Conservation (phyloP, 164 flowering plant species). For the Macadamia tetraphylla region DNA sequence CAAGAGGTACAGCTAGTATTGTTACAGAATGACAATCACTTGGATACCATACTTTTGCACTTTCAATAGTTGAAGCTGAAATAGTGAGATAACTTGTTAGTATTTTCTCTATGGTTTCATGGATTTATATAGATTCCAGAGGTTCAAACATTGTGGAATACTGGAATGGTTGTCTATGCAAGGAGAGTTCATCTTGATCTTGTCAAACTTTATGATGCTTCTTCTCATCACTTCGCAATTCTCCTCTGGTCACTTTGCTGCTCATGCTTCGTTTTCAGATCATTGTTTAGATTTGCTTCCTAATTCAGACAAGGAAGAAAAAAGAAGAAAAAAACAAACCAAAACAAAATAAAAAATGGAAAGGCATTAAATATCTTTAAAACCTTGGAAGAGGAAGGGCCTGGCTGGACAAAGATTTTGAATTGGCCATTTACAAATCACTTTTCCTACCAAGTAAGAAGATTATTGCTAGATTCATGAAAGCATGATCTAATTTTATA, state of each 20-base stretch:
- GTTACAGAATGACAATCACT: not conserved
- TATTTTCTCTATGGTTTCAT: not conserved
- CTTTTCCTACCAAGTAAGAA: too few species aligned
- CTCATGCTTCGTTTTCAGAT: not conserved
- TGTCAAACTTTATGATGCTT: not conserved
- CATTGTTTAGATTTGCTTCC: too few species aligned
- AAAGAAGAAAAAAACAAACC: too few species aligned
- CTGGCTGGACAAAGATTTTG: too few species aligned
- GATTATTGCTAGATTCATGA: too few species aligned
- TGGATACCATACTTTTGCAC: not conserved
- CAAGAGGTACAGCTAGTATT: conserved; percentile 39
- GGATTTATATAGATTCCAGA: not conserved
- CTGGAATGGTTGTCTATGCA: not conserved
- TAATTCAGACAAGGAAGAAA: too few species aligned
- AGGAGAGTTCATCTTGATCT: not conserved
- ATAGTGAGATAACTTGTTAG: not conserved
- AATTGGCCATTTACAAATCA: too few species aligned
- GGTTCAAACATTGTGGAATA: not conserved
- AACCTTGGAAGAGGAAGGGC: too few species aligned
- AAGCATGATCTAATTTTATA: too few species aligned
- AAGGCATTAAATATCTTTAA: too few species aligned
- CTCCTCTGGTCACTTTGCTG: not conserved
- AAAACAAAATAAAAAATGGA: too few species aligned
- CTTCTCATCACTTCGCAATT: not conserved
- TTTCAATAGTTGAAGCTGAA: not conserved